These are phyloP conservation scores for Eleusine indica DNA, from an alignment of 176 grass and related monocot species.

Conservation along the genomic window DNA sequence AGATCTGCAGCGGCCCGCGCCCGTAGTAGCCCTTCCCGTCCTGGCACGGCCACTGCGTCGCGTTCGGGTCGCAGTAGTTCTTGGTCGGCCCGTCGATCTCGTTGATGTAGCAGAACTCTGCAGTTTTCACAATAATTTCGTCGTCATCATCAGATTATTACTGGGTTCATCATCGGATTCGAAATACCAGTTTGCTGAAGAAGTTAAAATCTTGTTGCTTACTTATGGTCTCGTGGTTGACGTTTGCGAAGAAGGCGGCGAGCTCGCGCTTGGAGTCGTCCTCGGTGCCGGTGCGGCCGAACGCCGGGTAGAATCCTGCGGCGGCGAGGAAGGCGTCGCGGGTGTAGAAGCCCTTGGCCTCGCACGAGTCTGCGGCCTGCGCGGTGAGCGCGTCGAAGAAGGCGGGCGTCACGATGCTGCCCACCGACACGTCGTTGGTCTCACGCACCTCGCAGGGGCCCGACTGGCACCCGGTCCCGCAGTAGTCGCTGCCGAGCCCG, in stretches of 20 bases:
- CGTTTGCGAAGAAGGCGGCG: slow-evolving; percentile 80
- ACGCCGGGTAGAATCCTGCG: slow-evolving; percentile 43
- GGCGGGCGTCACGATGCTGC: slow-evolving; percentile 45
- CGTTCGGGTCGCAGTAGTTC: slow-evolving; percentile 68
- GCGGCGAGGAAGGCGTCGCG: slow-evolving; percentile 73
- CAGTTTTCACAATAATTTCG: neutral
- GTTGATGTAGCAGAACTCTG: slow-evolving; percentile 96
- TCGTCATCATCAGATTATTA: neutral
- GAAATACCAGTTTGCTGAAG: too few species aligned
- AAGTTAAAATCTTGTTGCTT: slow-evolving; percentile 2
- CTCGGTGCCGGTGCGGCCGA: slow-evolving; percentile 55
- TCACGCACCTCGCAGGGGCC: slow-evolving; percentile 41
- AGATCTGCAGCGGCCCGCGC: slow-evolving; percentile 73
- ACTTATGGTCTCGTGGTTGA: slow-evolving; percentile 85
- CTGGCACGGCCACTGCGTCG: slow-evolving; percentile 64
- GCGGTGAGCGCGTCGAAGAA: slow-evolving; percentile 64
- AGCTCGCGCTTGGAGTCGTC: slow-evolving; percentile 89
- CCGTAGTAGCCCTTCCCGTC: slow-evolving; percentile 80
- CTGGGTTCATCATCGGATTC: neutral
- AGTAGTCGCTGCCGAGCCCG: slow-evolving; percentile 44
- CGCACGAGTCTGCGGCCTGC: slow-evolving; percentile 55
- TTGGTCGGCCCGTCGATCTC: slow-evolving; percentile 79
- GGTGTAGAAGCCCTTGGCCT: slow-evolving; percentile 67
- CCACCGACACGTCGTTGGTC: slow-evolving; percentile 50
- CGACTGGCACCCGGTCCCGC: slow-evolving; percentile 52